Percentiles rank a stretch among this genome's conserved stretches.
Evolutionary conservation across 768 basidiomycete genomes (phyloP).

Genomic region (Rhodotorula paludigena): DNA sequence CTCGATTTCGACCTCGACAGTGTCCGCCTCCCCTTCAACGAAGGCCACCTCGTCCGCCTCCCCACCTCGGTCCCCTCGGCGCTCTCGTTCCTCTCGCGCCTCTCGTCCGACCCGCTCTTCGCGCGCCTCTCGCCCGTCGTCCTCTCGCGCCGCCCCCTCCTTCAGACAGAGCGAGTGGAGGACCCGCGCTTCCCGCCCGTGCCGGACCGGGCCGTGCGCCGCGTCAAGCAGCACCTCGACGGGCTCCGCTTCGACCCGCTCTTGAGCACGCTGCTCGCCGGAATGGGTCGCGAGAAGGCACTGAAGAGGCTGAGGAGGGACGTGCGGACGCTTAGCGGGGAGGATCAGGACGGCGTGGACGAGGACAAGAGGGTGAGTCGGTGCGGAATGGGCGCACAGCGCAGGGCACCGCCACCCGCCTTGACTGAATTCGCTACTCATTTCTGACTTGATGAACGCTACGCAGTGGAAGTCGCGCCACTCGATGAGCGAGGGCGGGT

Average conservation of each 20-base stretch:
- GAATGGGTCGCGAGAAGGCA: slow-evolving; percentile 1
- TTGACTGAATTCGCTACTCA: too few relatives aligned
- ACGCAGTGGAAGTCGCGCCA: slow-evolving; percentile 31
- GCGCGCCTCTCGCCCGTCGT: slow-evolving; percentile 11
- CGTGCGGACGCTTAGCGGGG: slow-evolving; percentile 24
- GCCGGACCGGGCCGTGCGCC: background rate
- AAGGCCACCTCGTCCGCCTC: slow-evolving; percentile 15
- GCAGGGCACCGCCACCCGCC: too few relatives aligned
- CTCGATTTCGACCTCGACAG: accelerated
- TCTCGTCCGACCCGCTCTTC: slow-evolving; percentile 4
- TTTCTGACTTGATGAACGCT: background rate
- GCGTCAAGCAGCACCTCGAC: slow-evolving; percentile 18
- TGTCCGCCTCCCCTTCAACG: background rate
- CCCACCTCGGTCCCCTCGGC: background rate
- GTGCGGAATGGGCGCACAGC: too few relatives aligned
- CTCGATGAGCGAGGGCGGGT: slow-evolving; percentile 33
- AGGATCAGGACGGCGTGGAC: slow-evolving; percentile 16
- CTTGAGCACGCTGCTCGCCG: slow-evolving; percentile 6
- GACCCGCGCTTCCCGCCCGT: slow-evolving; percentile 5
- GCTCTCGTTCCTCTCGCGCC: slow-evolving; percentile 4
- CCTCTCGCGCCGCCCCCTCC: background rate
- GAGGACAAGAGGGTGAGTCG: slow-evolving; percentile 13
- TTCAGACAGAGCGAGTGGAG: too few relatives aligned
- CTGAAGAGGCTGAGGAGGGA: slow-evolving; percentile 4
- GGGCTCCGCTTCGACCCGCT: slow-evolving; percentile 16